Percentiles rank a stretch among this genome's conserved stretches.
phyloP scores from a whole-genome alignment of 805 yeast genomes.

The Dipodascus albidus region DNA sequence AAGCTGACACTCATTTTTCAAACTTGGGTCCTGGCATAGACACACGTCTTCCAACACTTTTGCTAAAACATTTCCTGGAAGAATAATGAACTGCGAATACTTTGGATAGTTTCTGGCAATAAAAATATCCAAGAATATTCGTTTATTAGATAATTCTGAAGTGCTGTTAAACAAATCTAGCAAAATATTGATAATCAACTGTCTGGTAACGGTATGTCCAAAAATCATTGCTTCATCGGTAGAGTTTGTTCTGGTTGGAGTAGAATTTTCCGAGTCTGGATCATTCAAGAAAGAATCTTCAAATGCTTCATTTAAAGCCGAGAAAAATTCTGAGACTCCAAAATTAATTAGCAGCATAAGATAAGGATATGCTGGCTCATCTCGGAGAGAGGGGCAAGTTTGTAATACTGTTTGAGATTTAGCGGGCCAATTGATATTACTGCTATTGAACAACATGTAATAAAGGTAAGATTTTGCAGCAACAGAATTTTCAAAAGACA shows the following conservation, averaged over 20 bases:
- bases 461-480: slow-evolving; percentile 43
- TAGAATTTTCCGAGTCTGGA: slow-evolving; percentile 26
- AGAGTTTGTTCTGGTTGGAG: slow-evolving; percentile 16
- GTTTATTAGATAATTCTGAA: slow-evolving; percentile 21
- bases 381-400: slow-evolving; percentile 10
- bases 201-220: slow-evolving; percentile 43
- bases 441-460: slow-evolving; percentile 47
- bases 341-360: slow-evolving; percentile 43
- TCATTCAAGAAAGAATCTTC: slow-evolving; percentile 72
- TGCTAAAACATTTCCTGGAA: slow-evolving; percentile 49
- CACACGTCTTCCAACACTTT: slow-evolving; percentile 41
- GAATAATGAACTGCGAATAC: slow-evolving; percentile 67
- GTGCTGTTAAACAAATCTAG: slow-evolving; percentile 42
- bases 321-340: slow-evolving; percentile 48
- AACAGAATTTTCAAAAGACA: slow-evolving; percentile 27
- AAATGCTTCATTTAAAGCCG: slow-evolving; percentile 67
- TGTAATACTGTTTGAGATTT: slow-evolving; percentile 6
- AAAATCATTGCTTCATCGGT: slow-evolving; percentile 13
- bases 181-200: slow-evolving; percentile 64
- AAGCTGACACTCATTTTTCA: slow-evolving; percentile 54
- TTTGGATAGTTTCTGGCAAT: slow-evolving; percentile 75
- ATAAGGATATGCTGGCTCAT: slow-evolving; percentile 59
- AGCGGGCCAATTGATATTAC: slow-evolving; percentile 3
- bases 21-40: slow-evolving; percentile 16
- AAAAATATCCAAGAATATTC: slow-evolving; percentile 46